Evolutionary conservation across 768 basidiomycete species (phyloP).

Genomic region (Leccinellum rugosiceps): DNA sequence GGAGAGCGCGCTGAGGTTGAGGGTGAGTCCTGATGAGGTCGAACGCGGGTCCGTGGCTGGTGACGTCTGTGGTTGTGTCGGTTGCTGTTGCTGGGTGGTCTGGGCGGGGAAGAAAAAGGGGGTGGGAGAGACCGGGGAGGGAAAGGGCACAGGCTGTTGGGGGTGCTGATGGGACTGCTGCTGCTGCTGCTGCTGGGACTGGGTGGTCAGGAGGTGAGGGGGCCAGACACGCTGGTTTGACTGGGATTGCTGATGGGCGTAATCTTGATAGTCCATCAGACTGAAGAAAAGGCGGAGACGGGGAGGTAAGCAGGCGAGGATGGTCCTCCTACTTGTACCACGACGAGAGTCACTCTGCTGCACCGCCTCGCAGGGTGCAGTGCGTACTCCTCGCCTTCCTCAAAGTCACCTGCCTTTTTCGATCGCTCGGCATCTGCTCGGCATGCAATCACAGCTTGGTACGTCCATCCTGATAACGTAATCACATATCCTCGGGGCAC

Average conservation of each 20-base stretch:
- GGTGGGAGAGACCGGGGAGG: conserved; percentile 25
- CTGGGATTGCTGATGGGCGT: conserved; percentile 24
- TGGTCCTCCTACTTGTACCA: conserved; percentile 13
- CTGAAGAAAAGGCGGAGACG: not conserved
- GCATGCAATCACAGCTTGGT: conserved; percentile 21
- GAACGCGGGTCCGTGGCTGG: conserved; percentile 15
- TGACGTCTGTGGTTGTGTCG: conserved; percentile 12
- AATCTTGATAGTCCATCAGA: conserved; percentile 25
- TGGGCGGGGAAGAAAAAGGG: conserved; percentile 24
- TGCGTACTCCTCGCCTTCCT: conserved; percentile 1
- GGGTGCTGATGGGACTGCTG: too few relatives aligned
- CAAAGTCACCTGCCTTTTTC: conserved; percentile 4
- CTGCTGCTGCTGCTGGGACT: conserved; percentile 5
- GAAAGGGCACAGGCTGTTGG: conserved; percentile 7
- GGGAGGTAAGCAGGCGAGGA: not conserved
- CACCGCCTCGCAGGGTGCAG: conserved; percentile 16
- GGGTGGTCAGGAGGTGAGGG: conserved; percentile 15
- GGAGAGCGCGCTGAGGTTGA: conserved; percentile 65
- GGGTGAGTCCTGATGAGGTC: conserved; percentile 46
- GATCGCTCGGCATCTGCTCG: conserved; percentile 1
- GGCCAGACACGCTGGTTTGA: conserved; percentile 23
- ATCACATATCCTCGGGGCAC: conserved; percentile 3
- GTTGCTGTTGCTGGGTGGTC: conserved; percentile 14
- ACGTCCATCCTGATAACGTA: conserved; percentile 1
- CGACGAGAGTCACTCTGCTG: not conserved